Evolutionary conservation across 768 basidiomycete species (phyloP), one percentile per base, ranked within the genome.

Genomic region (Lactarius psammicola): DNA sequence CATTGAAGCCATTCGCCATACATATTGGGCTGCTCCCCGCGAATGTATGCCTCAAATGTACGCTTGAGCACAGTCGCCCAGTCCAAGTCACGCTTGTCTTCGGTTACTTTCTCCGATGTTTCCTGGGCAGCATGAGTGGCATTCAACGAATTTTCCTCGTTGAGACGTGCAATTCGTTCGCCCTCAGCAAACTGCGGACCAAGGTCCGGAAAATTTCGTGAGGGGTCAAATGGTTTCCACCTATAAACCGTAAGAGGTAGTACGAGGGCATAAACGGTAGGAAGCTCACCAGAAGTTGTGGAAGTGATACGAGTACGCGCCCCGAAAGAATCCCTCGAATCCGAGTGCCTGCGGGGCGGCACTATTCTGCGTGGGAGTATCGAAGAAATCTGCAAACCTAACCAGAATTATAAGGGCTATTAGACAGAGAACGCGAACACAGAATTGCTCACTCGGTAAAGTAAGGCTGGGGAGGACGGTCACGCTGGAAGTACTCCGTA

Each of bases 11-110:
- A 85, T 78, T 98, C 95, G 36, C 95, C 95, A 72, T 98, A 97
- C 91, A 95, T 91, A 75, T 95, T 98, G 11, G 96, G 94, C 68
- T 82, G 78, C 78, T 99, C 96, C 18, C 90, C 92, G 51, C 96
- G 86, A 67, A 99, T 74, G 76, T 92, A 98, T 26, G 88, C 83
- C 78, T 99, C 97, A 73, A 97, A 98, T 51, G 93, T 94, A 74
- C 97, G 83, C 79, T 98, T 99, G 71, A 98, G 76, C 26, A 98
- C 95, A 15, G 94, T 91, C 30, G 90, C 85, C 97, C 97, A 99
- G 71, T 89, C 85, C 62, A 95, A 80, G 72, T 96, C 95, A 49
- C 87, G 84, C 73, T 85, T 84, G 76, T 95, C 92, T 65, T 87
- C 84, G 20, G 78, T 79, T 3, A 86, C 78, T 33, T 70, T 71